These are phyloP conservation scores for Colletotrichum tabaci DNA, from an alignment of 2,329 filamentous ascomycete genomes.

Conservation along the genomic window DNA sequence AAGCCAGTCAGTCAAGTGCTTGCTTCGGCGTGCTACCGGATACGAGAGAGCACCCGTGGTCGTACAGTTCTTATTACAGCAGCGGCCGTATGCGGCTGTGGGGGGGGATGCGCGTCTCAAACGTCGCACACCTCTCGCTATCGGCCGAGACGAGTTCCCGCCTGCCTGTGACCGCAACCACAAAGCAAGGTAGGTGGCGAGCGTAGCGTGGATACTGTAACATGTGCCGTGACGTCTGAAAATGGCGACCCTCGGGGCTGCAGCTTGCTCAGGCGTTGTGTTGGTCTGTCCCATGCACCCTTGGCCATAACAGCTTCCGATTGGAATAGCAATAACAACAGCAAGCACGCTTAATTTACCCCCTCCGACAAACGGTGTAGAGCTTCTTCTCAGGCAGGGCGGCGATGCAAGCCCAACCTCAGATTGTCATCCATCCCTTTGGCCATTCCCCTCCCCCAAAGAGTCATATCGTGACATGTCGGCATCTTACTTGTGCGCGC, in stretches of 20 bases:
- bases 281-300: constrained; percentile 27
- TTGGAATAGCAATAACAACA: constrained; percentile 29
- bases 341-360: not conserved
- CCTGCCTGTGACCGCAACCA: constrained; percentile 6
- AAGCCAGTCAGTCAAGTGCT: not conserved
- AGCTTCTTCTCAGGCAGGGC: constrained; percentile 11
- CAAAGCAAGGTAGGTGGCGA: not conserved
- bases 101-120: constrained; percentile 31
- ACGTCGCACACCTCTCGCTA: constrained; percentile 38
- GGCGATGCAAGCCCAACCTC: constrained; percentile 33
- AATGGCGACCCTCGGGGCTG: constrained; percentile 31
- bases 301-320: constrained; percentile 30
- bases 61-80: not conserved
- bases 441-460: constrained; percentile 17
- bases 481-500: constrained; percentile 39
- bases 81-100: constrained; percentile 37
- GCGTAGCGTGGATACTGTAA: constrained; percentile 2
- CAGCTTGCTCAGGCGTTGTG: constrained; percentile 33
- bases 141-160: constrained; percentile 41
- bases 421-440: constrained; percentile 20
- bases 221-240: constrained; percentile 41
- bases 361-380: constrained; percentile 14
- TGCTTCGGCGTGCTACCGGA: constrained; percentile 8
- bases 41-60: constrained; percentile 20
- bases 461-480: constrained; percentile 43